phyloP scores from a whole-genome alignment of 2,329 filamentous ascomycete genomes.

The Neoascochyta sp. region DNA sequence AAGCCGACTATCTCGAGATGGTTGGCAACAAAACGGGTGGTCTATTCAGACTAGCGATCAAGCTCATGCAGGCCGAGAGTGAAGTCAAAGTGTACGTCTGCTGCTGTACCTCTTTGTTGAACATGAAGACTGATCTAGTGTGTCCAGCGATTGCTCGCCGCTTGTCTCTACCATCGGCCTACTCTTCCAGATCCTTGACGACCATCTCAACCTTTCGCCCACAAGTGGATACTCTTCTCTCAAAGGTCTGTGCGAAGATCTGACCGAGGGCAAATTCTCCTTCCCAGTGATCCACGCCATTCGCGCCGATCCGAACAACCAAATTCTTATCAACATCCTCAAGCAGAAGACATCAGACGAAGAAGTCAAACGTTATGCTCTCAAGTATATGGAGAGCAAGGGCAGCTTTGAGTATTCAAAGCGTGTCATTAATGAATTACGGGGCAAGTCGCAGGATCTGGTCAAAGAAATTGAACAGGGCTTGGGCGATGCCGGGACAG shows the following conservation, averaged over 20 bases:
- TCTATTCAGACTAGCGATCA: constrained; percentile 77
- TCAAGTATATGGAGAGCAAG: constrained; percentile 83
- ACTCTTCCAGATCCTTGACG: constrained; percentile 87
- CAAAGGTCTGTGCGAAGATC: constrained; percentile 91
- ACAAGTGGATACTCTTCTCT: constrained; percentile 66
- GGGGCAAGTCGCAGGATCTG: constrained; percentile 42
- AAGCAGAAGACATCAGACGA: constrained; percentile 84
- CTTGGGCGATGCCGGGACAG: constrained; percentile 37
- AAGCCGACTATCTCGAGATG: constrained; percentile 93
- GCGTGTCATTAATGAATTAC: constrained; percentile 50
- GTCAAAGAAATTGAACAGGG: constrained; percentile 40
- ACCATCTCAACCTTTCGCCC: constrained; percentile 79
- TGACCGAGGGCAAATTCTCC: constrained; percentile 95
- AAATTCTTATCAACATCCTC: constrained; percentile 85
- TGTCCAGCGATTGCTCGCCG: constrained; percentile 67
- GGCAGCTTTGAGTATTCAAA: constrained; percentile 86
- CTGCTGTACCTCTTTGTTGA: too few species aligned
- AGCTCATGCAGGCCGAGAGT: constrained; percentile 79
- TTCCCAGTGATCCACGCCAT: constrained; percentile 96
- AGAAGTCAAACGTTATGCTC: constrained; percentile 86
- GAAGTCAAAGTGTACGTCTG: constrained; percentile 42
- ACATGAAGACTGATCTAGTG: too few species aligned
- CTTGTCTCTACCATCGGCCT: constrained; percentile 82
- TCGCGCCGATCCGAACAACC: constrained; percentile 66
- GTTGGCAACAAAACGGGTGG: constrained; percentile 88